Base-by-base conservation (phyloP, 1,284 basidiomycete genomes). In the Ceratobasidium sp. region DNA sequence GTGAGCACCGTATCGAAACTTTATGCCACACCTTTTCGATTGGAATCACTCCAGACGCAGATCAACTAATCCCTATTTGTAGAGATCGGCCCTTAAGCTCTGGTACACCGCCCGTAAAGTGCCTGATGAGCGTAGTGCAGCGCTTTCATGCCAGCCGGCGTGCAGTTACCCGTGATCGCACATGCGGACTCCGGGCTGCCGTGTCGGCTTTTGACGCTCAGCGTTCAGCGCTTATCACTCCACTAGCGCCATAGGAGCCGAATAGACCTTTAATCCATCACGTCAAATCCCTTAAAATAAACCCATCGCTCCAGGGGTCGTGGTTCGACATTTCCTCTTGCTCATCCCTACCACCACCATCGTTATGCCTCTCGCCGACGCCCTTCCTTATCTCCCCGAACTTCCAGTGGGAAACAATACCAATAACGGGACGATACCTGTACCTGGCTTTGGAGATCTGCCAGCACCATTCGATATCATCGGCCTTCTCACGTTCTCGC, bases 381-480 rank as follows among this genome's bases (percentile, higher is more conserved):
- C 51, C 23, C 45, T 65, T n/a, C 37, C 73, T 11, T 45, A 54
- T 63, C 63, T 75, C 35, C 73, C 73, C 6, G 49, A 75, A 26
- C 33, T 75, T 5, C 73, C 73, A 8, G 28, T 66, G 23, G 73
- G 73, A 37, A 45, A 39, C 28, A 56, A 35, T n/a, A 66, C 73
- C 10, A 75, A 75, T 20, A 17, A 51, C n/a, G n/a, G n/a, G 33
- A 75, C 63, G 10, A 33, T 75, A 1, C 73, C 73, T 33, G 51
- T 75, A 1, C 71, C 71, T 17, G 61, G 60, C 5, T 47, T 75
- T 66, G 73, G 73, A 1, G 39, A 66, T 20, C 39, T 75, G 15
- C 73, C 73, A 20, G 73, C 63, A 23, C 73, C 73, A 26, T 75
- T 75, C 28, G 53, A 75, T 47, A 56, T 75, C 15, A 63, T 75